Evolutionary conservation across 352 stramenopile genomes (phyloP), one percentile per base, ranked within the genome.

Genomic region (Phytopythium sindhum): DNA sequence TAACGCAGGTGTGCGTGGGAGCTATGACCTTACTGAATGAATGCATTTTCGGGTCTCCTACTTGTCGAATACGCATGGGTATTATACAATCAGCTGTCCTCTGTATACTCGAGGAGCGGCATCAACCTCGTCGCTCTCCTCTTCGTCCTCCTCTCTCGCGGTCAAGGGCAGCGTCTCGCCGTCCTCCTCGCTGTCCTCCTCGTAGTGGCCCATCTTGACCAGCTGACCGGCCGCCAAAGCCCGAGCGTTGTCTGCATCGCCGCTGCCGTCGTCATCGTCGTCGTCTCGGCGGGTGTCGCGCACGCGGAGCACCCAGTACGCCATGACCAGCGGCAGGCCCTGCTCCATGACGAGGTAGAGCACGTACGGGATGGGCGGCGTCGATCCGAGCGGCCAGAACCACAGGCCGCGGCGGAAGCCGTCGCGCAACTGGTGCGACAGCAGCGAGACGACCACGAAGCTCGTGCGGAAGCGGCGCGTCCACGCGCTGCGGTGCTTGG

Each of bases 381-480:
- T 89, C 12, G 81, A 90, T 3, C 81, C 84, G 5, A 90, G 59
- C 33, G 84, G 84, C 81, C 80, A 92, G 57, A 88, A 84, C 81
- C 81, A 92, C 19, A 92, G 67, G 0, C 84, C 81, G 44, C 58
- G 80, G 1, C 80, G 72, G 65, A 84, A 85, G 29, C 66, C 84
- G 57, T 92, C 84, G 21, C 84, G 79, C 59, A 90, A 68, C 62
- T 92, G 84, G 70, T 92, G 84, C 44, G 76, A 84, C 39, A 90
- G 61, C 51, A 85, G 73, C 35, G 84, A 72, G 48, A 85, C 67
- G 35, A 86, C 53, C 17, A 88, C 70, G 50, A 92, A 89, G 31
- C 74, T 76, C 37, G 84, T 66, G 57, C 80, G 74, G 8, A 72
- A 70, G 9, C 69, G 62, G 33, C 75, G 54, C 17, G 50, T 70